Conservation (phyloP, 768 basidiomycete species). For the Suillus subalutaceus region DNA sequence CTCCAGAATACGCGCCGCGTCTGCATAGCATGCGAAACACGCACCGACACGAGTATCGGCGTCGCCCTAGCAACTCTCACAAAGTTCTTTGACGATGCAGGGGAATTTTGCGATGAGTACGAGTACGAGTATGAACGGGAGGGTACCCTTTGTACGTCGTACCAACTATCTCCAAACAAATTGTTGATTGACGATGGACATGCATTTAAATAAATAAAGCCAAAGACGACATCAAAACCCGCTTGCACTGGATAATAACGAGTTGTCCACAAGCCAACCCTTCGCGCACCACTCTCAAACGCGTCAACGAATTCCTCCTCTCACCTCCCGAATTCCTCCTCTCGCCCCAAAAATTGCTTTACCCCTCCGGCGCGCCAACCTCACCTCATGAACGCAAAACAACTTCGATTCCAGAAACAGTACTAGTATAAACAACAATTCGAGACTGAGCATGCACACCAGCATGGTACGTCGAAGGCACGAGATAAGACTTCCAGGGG, state of each 20-base stretch:
- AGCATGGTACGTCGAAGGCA: slow-evolving; percentile 75
- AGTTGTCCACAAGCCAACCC: slow-evolving; percentile 80
- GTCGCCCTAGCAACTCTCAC: slow-evolving; percentile 62
- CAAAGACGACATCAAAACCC: slow-evolving; percentile 68
- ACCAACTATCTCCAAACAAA: background rate
- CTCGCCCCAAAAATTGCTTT: background rate
- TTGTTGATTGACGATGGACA: background rate
- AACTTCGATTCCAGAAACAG: slow-evolving; percentile 32
- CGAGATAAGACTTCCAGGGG: slow-evolving; percentile 65
- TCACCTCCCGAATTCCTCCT: slow-evolving; percentile 30
- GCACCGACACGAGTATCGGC: slow-evolving; percentile 67
- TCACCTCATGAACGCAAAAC: slow-evolving; percentile 10
- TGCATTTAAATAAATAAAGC: slow-evolving; percentile 23
- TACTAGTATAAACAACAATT: slow-evolving; percentile 64
- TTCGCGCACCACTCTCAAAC: slow-evolving; percentile 76
- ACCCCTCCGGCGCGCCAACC: background rate
- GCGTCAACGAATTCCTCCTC: slow-evolving; percentile 76
- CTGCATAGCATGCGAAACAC: slow-evolving; percentile 57
- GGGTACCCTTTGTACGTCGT: slow-evolving; percentile 25
- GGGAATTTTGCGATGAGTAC: slow-evolving; percentile 28
- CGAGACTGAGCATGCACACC: slow-evolving; percentile 60
- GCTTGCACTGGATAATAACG: slow-evolving; percentile 87
- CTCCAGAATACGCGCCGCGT: slow-evolving; percentile 41
- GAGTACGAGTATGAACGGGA: slow-evolving; percentile 10
- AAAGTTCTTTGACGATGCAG: slow-evolving; percentile 59